Evolutionary conservation across 2,329 filamentous ascomycete genomes (phyloP).

Genomic region (Rhexocercosporidium sp.): DNA sequence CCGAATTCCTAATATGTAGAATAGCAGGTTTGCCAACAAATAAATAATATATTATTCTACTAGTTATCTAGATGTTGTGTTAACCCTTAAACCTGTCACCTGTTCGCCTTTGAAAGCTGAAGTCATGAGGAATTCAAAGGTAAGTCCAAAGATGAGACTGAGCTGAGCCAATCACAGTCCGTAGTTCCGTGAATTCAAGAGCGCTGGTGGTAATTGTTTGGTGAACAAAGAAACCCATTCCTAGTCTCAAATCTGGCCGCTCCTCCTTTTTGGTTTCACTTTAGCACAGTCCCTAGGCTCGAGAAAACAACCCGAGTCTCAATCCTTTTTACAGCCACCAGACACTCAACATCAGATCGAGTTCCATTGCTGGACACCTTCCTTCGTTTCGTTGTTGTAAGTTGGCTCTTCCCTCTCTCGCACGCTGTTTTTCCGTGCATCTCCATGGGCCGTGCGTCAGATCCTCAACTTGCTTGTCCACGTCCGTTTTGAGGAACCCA

Average conservation of each 20-base stretch:
- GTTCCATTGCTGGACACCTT: constrained; percentile 26
- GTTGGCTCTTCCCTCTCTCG: neutral
- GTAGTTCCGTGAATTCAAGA: neutral
- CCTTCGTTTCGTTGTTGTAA: constrained; percentile 28
- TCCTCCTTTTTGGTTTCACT: too few relatives aligned
- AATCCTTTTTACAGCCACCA: constrained; percentile 2
- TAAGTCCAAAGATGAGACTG: neutral
- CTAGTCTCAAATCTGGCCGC: neutral
- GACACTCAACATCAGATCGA: neutral
- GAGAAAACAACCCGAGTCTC: neutral
- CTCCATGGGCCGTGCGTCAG: neutral
- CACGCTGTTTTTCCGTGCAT: neutral
- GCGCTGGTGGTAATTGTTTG: neutral
- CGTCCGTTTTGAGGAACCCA: too few relatives aligned
- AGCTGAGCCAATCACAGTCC: neutral
- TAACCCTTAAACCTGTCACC: neutral
- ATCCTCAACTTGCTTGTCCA: neutral
- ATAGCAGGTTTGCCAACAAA: too few relatives aligned
- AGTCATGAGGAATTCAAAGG: neutral
- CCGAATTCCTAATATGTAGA: too few relatives aligned
- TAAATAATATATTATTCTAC: too few relatives aligned
- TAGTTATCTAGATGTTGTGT: neutral
- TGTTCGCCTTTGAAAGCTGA: neutral
- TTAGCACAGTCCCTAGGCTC: neutral
- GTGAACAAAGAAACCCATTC: constrained; percentile 7